phyloP scores from a whole-genome alignment of 2,329 filamentous ascomycete genomes.

The Cadophora luteo-olivacea region DNA sequence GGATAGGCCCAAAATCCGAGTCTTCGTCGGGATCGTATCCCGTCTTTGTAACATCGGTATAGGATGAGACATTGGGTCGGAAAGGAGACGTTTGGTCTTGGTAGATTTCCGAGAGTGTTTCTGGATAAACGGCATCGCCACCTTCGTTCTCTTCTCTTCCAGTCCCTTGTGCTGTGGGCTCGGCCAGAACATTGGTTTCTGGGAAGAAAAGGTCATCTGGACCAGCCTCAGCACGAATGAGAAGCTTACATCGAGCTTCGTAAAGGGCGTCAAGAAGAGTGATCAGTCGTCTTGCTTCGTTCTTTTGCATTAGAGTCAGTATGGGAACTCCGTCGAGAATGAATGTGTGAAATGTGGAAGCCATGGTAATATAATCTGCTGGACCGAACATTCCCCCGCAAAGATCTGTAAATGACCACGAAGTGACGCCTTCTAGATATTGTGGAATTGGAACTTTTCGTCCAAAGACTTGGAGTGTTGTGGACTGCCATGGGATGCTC shows the following conservation, averaged over 20 bases:
- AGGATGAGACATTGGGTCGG: conserved; percentile 77
- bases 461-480: conserved; percentile 64
- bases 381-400: conserved; percentile 72
- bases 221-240: conserved; percentile 69
- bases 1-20: conserved; percentile 55
- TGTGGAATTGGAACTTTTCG: conserved; percentile 65
- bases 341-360: conserved; percentile 80
- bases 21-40: conserved; percentile 63
- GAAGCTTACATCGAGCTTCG: conserved; percentile 79
- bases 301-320: conserved; percentile 73
- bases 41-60: conserved; percentile 55
- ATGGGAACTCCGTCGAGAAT: conserved; percentile 74
- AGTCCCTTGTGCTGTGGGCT: conserved; percentile 41
- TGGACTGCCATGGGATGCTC: conserved; percentile 51
- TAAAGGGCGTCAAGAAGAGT: conserved; percentile 82
- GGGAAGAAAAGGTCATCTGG: conserved; percentile 84
- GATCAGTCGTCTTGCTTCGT: conserved; percentile 81
- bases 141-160: conserved; percentile 46
- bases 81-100: conserved; percentile 81
- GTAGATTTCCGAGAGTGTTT: conserved; percentile 75
- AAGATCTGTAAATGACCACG: conserved; percentile 73
- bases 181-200: conserved; percentile 48
- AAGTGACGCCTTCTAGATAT: conserved; percentile 62
- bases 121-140: conserved; percentile 64
- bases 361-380: conserved; percentile 83